Evolutionary conservation across 164 flowering plant genomes (phyloP).

Genomic region (Tinospora cordifolia): DNA sequence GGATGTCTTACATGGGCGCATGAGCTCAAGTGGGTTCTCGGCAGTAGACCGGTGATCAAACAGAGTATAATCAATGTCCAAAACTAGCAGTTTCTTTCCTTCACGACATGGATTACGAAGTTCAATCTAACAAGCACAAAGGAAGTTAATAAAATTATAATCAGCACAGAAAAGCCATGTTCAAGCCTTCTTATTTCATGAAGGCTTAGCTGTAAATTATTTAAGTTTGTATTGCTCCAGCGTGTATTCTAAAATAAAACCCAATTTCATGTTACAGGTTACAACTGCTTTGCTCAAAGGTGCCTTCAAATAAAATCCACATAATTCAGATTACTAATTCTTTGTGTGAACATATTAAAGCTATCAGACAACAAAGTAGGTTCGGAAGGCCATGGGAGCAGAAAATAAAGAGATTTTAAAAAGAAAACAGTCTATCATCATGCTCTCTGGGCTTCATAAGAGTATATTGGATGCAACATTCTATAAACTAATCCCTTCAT

Average conservation of each 20-base stretch:
- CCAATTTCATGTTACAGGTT: background rate
- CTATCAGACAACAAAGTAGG: background rate
- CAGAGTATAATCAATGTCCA: slow-evolving; percentile 94
- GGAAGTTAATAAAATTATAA: background rate
- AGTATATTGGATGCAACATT: too few relatives aligned
- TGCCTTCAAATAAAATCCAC: background rate
- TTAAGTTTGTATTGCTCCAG: background rate
- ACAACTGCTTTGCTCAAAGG: background rate
- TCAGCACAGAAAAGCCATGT: background rate
- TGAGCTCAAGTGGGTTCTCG: slow-evolving; percentile 89
- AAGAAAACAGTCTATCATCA: background rate
- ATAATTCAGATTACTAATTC: background rate
- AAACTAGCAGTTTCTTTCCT: slow-evolving; percentile 87
- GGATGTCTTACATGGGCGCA: slow-evolving; percentile 82
- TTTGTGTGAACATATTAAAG: background rate
- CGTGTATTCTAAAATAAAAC: background rate
- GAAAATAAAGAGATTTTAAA: background rate
- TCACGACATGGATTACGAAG: slow-evolving; percentile 80
- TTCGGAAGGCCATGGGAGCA: background rate
- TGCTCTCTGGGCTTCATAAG: too few relatives aligned
- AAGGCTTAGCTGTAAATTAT: background rate
- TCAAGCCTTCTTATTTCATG: background rate
- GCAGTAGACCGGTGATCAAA: slow-evolving; percentile 98
- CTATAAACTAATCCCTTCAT: too few relatives aligned
- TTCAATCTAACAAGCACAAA: slow-evolving; percentile 42